phyloP scores from a whole-genome alignment of 345 rosid genomes.

The Combretum micranthum region DNA sequence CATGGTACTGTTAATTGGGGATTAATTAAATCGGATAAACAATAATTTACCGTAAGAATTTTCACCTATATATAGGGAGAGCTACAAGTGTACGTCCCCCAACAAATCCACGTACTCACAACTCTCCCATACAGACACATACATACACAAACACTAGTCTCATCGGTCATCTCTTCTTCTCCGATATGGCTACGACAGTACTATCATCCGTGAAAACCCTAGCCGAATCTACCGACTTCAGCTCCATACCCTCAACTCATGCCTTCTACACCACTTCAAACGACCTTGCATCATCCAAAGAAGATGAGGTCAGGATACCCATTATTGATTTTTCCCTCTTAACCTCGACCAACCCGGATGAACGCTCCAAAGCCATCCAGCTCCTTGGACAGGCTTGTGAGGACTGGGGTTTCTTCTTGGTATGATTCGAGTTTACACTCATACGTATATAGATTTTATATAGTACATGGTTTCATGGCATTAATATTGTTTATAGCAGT shows the following conservation, averaged over 20 bases:
- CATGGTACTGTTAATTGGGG: no score
- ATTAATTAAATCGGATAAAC: no score
- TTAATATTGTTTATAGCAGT: background rate
- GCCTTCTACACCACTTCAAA: background rate
- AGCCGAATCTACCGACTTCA: constrained; percentile 1
- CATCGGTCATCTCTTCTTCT: no score
- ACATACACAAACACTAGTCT: no score
- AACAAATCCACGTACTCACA: no score
- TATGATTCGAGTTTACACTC: background rate
- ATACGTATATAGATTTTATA: no score
- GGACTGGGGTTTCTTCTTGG: constrained; percentile 59
- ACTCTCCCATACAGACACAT: no score
- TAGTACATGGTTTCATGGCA: background rate
- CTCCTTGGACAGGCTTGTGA: constrained; percentile 42
- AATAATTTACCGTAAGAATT: no score
- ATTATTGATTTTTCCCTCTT: constrained; percentile 43
- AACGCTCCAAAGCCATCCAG: constrained; percentile 26
- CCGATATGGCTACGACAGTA: background rate
- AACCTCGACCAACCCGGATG: constrained; percentile 19
- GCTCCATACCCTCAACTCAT: background rate
- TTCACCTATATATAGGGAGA: no score
- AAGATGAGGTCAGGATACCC: constrained; percentile 23
- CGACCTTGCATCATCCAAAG: background rate
- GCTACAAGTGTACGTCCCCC: no score
- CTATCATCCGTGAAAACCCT: background rate